Evolutionary conservation across 1,284 basidiomycete species (phyloP).

Genomic region (Athelia psychrophila): DNA sequence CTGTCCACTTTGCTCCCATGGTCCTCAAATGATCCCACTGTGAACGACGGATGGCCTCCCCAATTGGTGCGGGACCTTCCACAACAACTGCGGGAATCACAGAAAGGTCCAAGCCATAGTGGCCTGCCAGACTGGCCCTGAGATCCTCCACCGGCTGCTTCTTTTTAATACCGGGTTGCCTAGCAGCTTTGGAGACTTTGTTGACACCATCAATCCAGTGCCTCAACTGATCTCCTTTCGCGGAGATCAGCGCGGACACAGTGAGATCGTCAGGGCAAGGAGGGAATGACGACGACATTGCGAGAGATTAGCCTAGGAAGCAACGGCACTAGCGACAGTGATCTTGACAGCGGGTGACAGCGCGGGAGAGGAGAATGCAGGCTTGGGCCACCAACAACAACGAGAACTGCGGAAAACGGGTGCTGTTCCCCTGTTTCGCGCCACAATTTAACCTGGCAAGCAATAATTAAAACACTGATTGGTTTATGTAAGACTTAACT

Average conservation of each 20-base stretch:
- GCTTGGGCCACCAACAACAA: too few species aligned
- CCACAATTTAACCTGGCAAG: too few species aligned
- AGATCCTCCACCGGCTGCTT: neutral
- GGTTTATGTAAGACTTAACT: too few species aligned
- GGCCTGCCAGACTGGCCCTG: neutral
- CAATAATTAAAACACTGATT: too few species aligned
- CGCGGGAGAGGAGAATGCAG: too few species aligned
- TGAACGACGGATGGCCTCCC: neutral
- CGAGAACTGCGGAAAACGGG: too few species aligned
- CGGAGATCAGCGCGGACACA: neutral
- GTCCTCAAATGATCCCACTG: constrained; percentile 1
- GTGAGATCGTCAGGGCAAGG: neutral
- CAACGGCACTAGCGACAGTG: too few species aligned
- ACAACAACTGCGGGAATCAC: neutral
- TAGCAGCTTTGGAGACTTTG: neutral
- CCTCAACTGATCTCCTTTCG: neutral
- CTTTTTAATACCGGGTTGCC: neutral
- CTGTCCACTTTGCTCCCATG: neutral
- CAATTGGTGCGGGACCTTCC: neutral
- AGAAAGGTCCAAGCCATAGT: constrained; percentile 1
- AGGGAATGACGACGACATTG: too few species aligned
- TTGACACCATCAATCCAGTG: neutral
- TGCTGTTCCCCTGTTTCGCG: too few species aligned
- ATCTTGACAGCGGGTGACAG: too few species aligned
- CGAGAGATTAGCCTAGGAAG: too few species aligned